Conservation (phyloP, 225 moss, liverwort and hornwort genomes). For the Physcomitrium patens region DNA sequence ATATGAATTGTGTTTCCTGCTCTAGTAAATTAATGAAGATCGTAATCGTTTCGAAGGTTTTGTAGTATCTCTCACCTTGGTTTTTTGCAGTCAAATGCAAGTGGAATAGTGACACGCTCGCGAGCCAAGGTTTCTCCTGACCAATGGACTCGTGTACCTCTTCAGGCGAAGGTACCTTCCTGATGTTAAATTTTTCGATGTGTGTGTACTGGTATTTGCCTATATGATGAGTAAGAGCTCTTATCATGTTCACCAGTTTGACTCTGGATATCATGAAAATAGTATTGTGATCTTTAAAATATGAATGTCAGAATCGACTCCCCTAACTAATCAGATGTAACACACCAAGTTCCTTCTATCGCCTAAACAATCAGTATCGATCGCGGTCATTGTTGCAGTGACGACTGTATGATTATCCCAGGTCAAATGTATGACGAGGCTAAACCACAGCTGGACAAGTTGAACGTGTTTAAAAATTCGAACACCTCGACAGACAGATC, state of each 20-base stretch:
- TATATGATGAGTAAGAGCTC: background rate
- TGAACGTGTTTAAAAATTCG: background rate
- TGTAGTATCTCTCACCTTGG: conserved; percentile 21
- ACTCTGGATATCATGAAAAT: background rate
- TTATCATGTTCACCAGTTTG: conserved; percentile 7
- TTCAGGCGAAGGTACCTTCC: conserved; percentile 72
- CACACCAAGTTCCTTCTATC: conserved; percentile 1
- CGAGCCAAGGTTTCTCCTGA: conserved; percentile 74
- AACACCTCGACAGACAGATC: no score
- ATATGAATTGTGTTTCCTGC: conserved; percentile 18
- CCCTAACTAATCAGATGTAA: background rate
- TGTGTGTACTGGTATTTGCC: background rate
- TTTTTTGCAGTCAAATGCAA: conserved; percentile 51
- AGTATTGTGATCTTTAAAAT: background rate
- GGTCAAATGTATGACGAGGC: background rate
- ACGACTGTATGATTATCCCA: background rate
- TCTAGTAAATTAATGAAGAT: conserved; percentile 1
- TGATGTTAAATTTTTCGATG: background rate
- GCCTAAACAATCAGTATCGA: background rate
- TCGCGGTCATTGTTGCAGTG: no score
- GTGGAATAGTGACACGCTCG: conserved; percentile 80
- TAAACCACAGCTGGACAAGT: background rate
- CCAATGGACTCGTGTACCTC: conserved; percentile 68
- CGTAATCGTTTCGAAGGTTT: background rate
- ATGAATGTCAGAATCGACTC: background rate